These are phyloP conservation scores for Cyclocybe aegerita DNA, from an alignment of 768 basidiomycete species.

Conservation along the genomic window DNA sequence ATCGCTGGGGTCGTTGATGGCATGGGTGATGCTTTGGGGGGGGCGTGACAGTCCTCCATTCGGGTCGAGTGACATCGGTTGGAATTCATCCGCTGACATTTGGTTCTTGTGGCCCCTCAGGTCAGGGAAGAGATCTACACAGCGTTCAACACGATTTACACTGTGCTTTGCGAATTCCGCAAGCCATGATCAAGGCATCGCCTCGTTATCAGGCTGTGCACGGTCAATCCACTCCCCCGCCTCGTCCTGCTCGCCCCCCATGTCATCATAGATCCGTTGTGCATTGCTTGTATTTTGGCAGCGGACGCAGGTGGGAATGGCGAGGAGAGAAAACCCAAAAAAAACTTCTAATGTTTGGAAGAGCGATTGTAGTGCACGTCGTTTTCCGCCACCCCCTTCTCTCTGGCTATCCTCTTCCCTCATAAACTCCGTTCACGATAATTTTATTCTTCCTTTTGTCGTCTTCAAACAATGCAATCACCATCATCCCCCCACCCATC, in stretches of 20 bases:
- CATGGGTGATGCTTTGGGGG: constrained; percentile 16
- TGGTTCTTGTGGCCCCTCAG: constrained; percentile 47
- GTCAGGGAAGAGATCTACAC: constrained; percentile 99
- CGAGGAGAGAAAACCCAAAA: constrained; percentile 18
- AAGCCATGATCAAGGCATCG: constrained; percentile 56
- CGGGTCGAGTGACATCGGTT: constrained; percentile 40
- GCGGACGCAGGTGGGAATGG: constrained; percentile 17
- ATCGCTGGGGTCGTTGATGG: constrained; percentile 9
- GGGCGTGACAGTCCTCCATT: constrained; percentile 14
- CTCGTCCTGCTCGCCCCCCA: constrained; percentile 16
- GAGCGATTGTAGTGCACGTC: constrained; percentile 50
- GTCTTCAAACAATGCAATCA: constrained; percentile 24
- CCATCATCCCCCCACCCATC: constrained; percentile 35
- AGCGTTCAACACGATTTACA: constrained; percentile 99
- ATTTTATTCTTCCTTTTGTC: constrained; percentile 25
- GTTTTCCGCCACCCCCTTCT: constrained; percentile 25
- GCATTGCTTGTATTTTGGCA: constrained; percentile 10
- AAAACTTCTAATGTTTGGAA: constrained; percentile 25
- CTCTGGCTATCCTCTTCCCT: constrained; percentile 8
- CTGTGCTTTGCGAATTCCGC: constrained; percentile 93
- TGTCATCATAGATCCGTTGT: constrained; percentile 7
- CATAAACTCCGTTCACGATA: constrained; percentile 18
- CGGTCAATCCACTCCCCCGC: constrained; percentile 16
- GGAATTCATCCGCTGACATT: constrained; percentile 50
- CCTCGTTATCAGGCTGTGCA: constrained; percentile 15